Evolutionary conservation across 2,329 filamentous ascomycete genomes (phyloP), one percentile per base, ranked within the genome.

Genomic region (Ophiostoma quercus): DNA sequence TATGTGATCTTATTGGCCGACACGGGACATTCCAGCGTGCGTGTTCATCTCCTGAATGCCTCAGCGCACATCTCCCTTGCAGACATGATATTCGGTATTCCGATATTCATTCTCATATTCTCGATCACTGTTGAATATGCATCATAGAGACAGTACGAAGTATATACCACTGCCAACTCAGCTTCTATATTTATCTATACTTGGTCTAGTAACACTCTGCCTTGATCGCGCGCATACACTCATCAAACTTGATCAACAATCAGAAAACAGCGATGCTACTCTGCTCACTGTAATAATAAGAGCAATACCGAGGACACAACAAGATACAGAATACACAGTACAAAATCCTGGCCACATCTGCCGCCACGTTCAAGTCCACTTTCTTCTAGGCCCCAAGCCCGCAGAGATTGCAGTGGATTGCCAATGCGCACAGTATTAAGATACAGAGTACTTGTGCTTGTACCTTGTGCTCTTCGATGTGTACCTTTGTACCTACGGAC

Each of bases 341-440:
- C 39, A 12, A 8, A 41, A 25, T 8, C 51, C 1, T 25, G 14
- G 57, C 57, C 57, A 62, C 57, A 25, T 62, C 57, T 16, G 25
- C 57, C 57, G 57, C 57, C 57, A 62, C 57, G 51, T 25, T 25
- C 57, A 29, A 62, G 22, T 34, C 57, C 57, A 62, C 57, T 62
- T 62, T 62, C 57, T 62, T 62, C 57, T 62, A 62, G 57, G 57
- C 57, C 57, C 57, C 22, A 32, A 25, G 43, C 43, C 43, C 22
- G 57, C 57, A 62, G 57, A 62, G 57, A 62, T 62, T 62, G 57
- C 57, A 62, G 57, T 62, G 57, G 57, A 62, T 25, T 12, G 22
- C 57, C 22, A 32, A 62, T 62, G 57, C 43, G 43, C 16, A 14
- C 25, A 62, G 7, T 41, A 9, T 34, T 8, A 34, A 34, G 34